Percentiles rank a stretch among this genome's conserved stretches.
Conservation (phyloP, 1,284 basidiomycete species). For the Ustilago trichophora region DNA sequence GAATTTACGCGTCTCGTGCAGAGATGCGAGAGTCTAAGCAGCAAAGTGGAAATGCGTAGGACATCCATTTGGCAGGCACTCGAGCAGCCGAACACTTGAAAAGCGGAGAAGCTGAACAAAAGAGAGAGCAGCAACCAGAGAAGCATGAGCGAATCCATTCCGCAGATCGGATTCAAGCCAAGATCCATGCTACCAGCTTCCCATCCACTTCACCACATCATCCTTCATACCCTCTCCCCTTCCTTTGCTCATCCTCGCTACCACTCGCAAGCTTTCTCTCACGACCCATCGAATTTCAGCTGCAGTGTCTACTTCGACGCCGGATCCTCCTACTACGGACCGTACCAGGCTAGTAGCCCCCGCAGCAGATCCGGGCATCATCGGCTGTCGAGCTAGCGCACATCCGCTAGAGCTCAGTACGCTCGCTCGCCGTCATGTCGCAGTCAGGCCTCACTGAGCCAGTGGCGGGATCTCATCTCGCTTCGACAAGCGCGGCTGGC, state of each 20-base stretch:
- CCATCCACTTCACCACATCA: slow-evolving; percentile 2
- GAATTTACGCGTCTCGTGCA: slow-evolving; percentile 26
- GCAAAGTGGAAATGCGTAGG: slow-evolving; percentile 3
- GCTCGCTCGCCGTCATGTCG: slow-evolving; percentile 10
- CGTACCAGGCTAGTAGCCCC: too few species aligned
- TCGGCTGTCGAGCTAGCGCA: too few species aligned
- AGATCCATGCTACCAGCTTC: too few species aligned
- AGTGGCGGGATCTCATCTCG: background rate
- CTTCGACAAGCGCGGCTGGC: background rate
- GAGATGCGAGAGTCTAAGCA: slow-evolving; percentile 1
- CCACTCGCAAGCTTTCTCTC: too few species aligned
- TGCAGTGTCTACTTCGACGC: too few species aligned
- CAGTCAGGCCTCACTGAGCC: slow-evolving; percentile 18
- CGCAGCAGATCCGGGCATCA: too few species aligned
- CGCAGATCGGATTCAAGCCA: too few species aligned
- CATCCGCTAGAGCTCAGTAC: background rate
- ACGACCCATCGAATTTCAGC: too few species aligned
- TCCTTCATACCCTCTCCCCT: background rate
- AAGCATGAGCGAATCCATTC: slow-evolving; percentile 1
- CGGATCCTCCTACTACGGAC: too few species aligned
- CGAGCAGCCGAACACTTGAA: slow-evolving; percentile 4
- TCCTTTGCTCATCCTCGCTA: too few species aligned
- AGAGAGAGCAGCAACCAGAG: background rate
- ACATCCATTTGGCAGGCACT: slow-evolving; percentile 3
- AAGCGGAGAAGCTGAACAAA: slow-evolving; percentile 16